phyloP scores from a whole-genome alignment of 31 red algal genomes.

The Odonthalia washingtoniensis region DNA sequence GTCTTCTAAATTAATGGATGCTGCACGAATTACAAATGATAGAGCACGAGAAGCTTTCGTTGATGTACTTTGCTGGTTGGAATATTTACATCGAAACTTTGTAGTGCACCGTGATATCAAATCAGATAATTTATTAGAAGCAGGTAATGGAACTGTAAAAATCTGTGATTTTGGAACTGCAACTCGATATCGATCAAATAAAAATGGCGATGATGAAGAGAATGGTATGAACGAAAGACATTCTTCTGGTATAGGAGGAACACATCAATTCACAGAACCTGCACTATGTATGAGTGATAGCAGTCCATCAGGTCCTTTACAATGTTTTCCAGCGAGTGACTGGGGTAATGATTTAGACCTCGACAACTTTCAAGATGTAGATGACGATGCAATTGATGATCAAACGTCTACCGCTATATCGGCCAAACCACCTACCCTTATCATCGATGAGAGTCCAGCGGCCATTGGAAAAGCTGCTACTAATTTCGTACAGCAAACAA shows the following conservation, averaged over 20 bases:
- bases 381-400: too few species aligned
- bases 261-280: constrained; percentile 87
- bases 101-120: constrained; percentile 96
- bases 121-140: constrained; percentile 91
- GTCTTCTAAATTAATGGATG: constrained; percentile 71
- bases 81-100: constrained; percentile 87
- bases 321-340: constrained; percentile 70
- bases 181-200: too few species aligned
- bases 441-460: too few species aligned
- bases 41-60: constrained; percentile 78
- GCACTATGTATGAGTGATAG: too few species aligned
- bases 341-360: too few species aligned
- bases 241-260: too few species aligned
- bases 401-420: too few species aligned
- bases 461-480: too few species aligned
- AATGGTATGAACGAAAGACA: constrained; percentile 31
- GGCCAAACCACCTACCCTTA: too few species aligned
- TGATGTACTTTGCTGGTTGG: constrained; percentile 81
- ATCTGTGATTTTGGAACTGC: constrained; percentile 96
- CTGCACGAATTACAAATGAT: constrained; percentile 75
- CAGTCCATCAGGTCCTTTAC: constrained; percentile 46
- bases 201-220: too few species aligned
- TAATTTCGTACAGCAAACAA: too few species aligned
- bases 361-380: too few species aligned
- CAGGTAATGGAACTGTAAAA: constrained; percentile 89